Evolutionary conservation across 768 basidiomycete species (phyloP).

Genomic region (Lentinula boryana): DNA sequence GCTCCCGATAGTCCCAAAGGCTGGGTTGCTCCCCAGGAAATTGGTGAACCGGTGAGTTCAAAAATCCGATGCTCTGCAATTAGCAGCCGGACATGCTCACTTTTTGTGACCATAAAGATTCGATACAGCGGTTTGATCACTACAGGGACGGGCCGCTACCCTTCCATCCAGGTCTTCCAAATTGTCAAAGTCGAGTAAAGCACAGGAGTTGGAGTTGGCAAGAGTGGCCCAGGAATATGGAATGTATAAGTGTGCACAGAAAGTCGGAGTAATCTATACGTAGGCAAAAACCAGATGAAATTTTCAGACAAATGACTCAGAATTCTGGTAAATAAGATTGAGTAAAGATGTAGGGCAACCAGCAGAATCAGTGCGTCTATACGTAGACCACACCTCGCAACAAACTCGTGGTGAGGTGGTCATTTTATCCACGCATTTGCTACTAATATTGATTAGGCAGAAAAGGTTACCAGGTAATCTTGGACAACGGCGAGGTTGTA

Average conservation of each 20-base stretch:
- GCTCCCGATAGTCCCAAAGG: background rate
- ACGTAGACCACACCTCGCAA: slow-evolving; percentile 25
- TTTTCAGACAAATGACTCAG: too few relatives aligned
- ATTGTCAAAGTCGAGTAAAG: background rate
- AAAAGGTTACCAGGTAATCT: slow-evolving; percentile 29
- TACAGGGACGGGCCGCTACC: too few relatives aligned
- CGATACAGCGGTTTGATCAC: too few relatives aligned
- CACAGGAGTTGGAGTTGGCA: background rate
- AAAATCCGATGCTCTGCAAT: background rate
- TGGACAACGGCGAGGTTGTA: slow-evolving; percentile 39
- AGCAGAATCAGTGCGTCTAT: slow-evolving; percentile 25
- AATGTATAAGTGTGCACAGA: too few relatives aligned
- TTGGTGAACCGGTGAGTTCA: background rate
- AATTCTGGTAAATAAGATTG: too few relatives aligned
- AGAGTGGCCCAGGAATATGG: background rate
- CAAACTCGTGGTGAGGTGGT: slow-evolving; percentile 35
- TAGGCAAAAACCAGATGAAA: background rate
- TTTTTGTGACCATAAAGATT: too few relatives aligned
- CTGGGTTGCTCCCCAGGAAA: background rate
- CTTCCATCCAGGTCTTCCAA: background rate
- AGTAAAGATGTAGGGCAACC: too few relatives aligned
- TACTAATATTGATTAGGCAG: slow-evolving; percentile 19
- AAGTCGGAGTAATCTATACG: too few relatives aligned
- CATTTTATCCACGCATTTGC: slow-evolving; percentile 34
- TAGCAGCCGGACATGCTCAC: too few relatives aligned